Percentiles rank a stretch among this genome's conserved stretches.
phyloP scores from a whole-genome alignment of 1,139 yeast genomes.

The Diutina catenulata region DNA sequence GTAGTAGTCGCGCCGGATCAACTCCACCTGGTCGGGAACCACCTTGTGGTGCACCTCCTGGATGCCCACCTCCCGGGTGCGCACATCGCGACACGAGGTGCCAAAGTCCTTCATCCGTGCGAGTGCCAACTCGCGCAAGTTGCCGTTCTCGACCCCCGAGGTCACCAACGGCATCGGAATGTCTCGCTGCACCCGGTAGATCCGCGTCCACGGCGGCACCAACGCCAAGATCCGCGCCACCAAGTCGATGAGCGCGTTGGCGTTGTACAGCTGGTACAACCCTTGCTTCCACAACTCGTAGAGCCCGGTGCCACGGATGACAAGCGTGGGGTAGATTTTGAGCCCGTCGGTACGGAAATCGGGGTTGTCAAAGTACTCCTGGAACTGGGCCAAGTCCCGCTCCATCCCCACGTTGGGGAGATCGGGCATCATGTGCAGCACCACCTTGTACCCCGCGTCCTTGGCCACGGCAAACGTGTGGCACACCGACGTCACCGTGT shows the following conservation, averaged over 20 bases:
- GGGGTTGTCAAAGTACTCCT: constrained; percentile 94
- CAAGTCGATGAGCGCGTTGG: constrained; percentile 84
- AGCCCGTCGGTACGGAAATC: constrained; percentile 95
- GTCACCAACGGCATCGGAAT: constrained; percentile 98
- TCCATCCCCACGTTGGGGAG: constrained; percentile 98
- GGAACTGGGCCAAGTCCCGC: constrained; percentile 89
- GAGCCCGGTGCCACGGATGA: constrained; percentile 93
- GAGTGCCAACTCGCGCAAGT: constrained; percentile 84
- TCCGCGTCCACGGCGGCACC: constrained; percentile 99
- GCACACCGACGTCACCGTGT: constrained; percentile 91
- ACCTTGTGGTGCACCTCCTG: constrained; percentile 98
- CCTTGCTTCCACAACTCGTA: constrained; percentile 98
- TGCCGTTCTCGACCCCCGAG: constrained; percentile 97
- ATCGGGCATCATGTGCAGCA: constrained; percentile 99
- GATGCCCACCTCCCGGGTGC: constrained; percentile 97
- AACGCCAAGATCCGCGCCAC: constrained; percentile 92
- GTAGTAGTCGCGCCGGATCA: constrained; percentile 87
- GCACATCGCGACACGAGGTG: constrained; percentile 90
- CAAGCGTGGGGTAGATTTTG: constrained; percentile 90
- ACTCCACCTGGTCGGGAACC: constrained; percentile 93
- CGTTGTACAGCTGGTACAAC: constrained; percentile 84
- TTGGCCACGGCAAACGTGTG: constrained; percentile 92
- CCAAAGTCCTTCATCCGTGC: constrained; percentile 99
- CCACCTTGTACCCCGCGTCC: constrained; percentile 97
- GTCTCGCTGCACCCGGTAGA: constrained; percentile 96